Evolutionary conservation across 2,329 filamentous ascomycete genomes (phyloP), one percentile per base, ranked within the genome.

Genomic region (Neurospora crassa): DNA sequence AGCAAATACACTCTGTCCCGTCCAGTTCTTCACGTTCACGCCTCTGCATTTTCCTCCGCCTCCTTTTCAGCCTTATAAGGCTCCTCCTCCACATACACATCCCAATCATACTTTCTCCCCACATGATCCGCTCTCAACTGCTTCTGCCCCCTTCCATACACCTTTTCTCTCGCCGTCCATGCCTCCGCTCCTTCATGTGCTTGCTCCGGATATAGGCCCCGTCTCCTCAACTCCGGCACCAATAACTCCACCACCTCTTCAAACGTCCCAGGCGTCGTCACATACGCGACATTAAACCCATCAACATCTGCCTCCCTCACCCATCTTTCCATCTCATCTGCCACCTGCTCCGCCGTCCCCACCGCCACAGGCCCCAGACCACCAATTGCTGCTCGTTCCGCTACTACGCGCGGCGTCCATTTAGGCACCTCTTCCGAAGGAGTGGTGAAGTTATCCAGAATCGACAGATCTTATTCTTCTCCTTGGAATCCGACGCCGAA

Each of bases 41-140:
- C 53, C 53, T 34, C 53, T 24, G 5, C 53, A 3, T 18, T 11
- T 34, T 34, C 24, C 14, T 11, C 47, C 4, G 7, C 18, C 37
- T 47, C 24, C 34, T 68, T 68, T 41, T 73, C 70, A 42, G 67
- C n/a, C 14, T 70, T 59, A 71, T 80, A 82, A 5, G 81, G 79
- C 34, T 76, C 70, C 40, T 88, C 85, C 74, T 90, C 87, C 71
- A 84, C 78, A 74, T 90, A 91, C 1, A 88, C 84, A 74, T 87
- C 83, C 74, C 90, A 91, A 79, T 88, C 89, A 76, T 90, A 91
- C 73, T 75, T 78, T 68, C 84, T 86, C 0, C 88, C 89, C 0
- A 81, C 76, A 78, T 91, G 89, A 78, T 91, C 89, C 73, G 81
- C 81, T 45, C 88, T 81, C 72, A 91, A 76, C 16, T 83, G 81